phyloP scores from a whole-genome alignment of 2,329 filamentous ascomycete genomes.

The Epichloe brachyelytri region DNA sequence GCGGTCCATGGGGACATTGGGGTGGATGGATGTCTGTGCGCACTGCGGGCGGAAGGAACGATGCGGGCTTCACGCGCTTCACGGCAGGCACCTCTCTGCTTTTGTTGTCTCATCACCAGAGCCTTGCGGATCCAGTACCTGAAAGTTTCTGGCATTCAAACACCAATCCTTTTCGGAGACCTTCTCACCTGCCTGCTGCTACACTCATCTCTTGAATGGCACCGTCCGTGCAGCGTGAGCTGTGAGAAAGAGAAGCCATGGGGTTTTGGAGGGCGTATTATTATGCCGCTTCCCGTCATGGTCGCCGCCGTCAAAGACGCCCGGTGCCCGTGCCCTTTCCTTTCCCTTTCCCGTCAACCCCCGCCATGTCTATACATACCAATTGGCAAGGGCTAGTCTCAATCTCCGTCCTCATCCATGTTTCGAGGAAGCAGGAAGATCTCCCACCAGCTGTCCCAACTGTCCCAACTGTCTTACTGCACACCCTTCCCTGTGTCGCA shows the following conservation, averaged over 20 bases:
- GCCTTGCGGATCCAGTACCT: too few species aligned
- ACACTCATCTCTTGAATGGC: not conserved
- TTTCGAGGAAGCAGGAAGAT: not conserved
- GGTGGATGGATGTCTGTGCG: not conserved
- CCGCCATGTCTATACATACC: not conserved
- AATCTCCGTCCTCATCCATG: not conserved
- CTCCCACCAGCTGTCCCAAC: not conserved
- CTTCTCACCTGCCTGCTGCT: not conserved
- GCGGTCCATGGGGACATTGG: too few species aligned
- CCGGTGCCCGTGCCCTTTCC: not conserved
- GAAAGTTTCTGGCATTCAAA: not conserved
- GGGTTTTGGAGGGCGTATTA: not conserved
- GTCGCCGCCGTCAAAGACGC: not conserved
- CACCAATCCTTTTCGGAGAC: not conserved
- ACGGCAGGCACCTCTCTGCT: not conserved
- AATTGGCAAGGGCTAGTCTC: not conserved
- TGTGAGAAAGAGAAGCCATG: not conserved
- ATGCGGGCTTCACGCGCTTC: not conserved
- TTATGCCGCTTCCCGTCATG: conserved; percentile 1
- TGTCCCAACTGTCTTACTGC: not conserved
- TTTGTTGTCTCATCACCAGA: too few species aligned
- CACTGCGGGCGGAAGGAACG: not conserved
- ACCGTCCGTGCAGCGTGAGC: not conserved
- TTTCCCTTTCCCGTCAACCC: not conserved
- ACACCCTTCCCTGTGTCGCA: not conserved